A percentile compares a stretch with the other conserved stretches of the same genome.
phyloP scores from a whole-genome alignment of 192 early-diverging fungal genomes.

The Linnemannia zychae region DNA sequence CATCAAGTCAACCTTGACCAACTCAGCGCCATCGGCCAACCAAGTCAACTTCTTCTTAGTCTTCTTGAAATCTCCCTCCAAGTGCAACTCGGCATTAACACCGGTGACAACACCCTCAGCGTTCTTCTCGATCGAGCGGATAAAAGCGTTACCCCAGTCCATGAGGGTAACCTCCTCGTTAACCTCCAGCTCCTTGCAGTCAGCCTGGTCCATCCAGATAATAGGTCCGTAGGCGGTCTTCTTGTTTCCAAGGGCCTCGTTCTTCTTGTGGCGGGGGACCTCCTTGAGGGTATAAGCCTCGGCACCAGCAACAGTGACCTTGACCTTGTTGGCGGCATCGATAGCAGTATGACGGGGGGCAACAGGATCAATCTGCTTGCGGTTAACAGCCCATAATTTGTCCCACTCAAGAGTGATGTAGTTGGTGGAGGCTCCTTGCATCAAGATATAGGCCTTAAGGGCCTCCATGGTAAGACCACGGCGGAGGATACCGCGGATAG shows the following conservation, averaged over 20 bases:
- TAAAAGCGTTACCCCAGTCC: slow-evolving; percentile 99
- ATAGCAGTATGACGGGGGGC: slow-evolving; percentile 93
- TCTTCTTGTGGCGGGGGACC: slow-evolving; percentile 96
- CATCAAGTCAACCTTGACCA: slow-evolving; percentile 77
- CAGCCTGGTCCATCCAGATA: slow-evolving; percentile 88
- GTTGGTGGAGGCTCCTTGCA: slow-evolving; percentile 98
- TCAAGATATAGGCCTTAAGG: slow-evolving; percentile 94
- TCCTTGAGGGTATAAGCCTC: slow-evolving; percentile 71
- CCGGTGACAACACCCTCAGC: slow-evolving; percentile 66
- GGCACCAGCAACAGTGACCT: slow-evolving; percentile 74
- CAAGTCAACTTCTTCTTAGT: slow-evolving; percentile 99
- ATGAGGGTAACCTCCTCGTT: slow-evolving; percentile 98
- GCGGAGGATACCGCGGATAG: slow-evolving; percentile 90
- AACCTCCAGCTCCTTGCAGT: slow-evolving; percentile 83
- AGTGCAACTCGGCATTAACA: slow-evolving; percentile 82
- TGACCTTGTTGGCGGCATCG: slow-evolving; percentile 73
- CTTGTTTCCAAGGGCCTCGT: slow-evolving; percentile 92
- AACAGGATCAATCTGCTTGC: slow-evolving; percentile 95
- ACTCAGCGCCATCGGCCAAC: slow-evolving; percentile 78
- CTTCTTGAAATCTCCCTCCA: slow-evolving; percentile 96
- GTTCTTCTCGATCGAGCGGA: slow-evolving; percentile 78
- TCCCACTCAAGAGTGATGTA: slow-evolving; percentile 97
- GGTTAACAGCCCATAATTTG: slow-evolving; percentile 98
- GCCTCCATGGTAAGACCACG: slow-evolving; percentile 99
- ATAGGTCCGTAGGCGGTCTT: slow-evolving; percentile 80